These are phyloP conservation scores for Antitrichia curtipendula DNA, from an alignment of 225 moss, liverwort and hornwort genomes.

Conservation along the genomic window DNA sequence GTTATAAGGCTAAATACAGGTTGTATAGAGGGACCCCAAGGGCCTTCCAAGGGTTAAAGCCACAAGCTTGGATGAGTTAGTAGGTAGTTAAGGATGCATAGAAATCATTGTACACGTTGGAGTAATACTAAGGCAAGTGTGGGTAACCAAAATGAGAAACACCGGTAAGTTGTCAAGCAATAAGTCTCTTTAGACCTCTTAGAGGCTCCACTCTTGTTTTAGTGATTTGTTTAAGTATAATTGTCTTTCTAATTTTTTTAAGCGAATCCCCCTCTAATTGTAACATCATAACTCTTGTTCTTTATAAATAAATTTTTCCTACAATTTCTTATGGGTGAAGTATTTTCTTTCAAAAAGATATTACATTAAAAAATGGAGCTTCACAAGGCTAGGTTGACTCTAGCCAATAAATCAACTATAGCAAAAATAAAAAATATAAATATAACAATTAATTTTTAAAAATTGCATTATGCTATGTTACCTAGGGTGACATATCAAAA, in stretches of 20 bases:
- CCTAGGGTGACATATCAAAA: no score
- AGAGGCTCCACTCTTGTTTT: neutral
- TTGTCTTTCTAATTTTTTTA: neutral
- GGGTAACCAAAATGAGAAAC: neutral
- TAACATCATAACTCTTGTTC: neutral
- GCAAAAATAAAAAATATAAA: no score
- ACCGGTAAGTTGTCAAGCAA: fast-evolving
- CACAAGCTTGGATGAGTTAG: neutral
- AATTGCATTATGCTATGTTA: no score
- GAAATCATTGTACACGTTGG: fast-evolving
- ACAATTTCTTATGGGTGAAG: fast-evolving
- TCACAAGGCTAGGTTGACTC: no score
- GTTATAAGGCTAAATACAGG: no score
- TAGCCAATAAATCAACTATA: no score
- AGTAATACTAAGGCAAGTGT: neutral
- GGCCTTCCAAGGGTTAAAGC: no score
- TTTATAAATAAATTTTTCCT: neutral
- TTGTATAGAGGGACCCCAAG: no score
- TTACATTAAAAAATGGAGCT: no score
- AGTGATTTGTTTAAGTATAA: neutral
- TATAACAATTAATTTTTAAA: no score
- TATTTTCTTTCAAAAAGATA: neutral
- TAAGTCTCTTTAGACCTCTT: neutral
- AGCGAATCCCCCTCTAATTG: neutral
- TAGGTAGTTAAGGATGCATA: neutral